phyloP scores from a whole-genome alignment of 768 basidiomycete genomes.

The Pulveroboletus sp. region DNA sequence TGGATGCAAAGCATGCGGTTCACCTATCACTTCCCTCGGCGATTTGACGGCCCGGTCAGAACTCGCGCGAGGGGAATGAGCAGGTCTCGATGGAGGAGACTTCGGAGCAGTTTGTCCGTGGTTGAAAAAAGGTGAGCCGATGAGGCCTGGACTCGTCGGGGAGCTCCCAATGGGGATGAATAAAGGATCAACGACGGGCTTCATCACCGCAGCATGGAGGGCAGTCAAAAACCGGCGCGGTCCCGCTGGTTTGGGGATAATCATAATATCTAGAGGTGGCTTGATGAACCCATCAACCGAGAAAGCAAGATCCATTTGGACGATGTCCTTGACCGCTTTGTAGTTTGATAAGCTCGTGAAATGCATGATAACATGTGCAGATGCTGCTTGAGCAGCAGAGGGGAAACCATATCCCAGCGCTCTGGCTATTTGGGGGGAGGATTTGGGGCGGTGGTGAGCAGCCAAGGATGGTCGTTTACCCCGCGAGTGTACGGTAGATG shows the following conservation, averaged over 20 bases:
- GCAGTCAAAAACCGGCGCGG: conserved; percentile 92
- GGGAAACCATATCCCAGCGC: conserved; percentile 39
- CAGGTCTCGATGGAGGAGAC: conserved; percentile 44
- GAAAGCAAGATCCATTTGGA: conserved; percentile 54
- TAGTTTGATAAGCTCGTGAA: conserved; percentile 91
- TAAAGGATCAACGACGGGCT: conserved; percentile 85
- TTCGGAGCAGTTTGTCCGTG: conserved; percentile 33
- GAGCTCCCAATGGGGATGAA: conserved; percentile 95
- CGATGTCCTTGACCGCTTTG: conserved; percentile 80
- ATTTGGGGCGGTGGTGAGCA: conserved; percentile 68
- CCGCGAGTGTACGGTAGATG: conserved; percentile 42
- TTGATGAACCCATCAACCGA: conserved; percentile 45
- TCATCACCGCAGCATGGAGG: conserved; percentile 84
- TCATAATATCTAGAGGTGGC: conserved; percentile 84
- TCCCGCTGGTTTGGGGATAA: conserved; percentile 96
- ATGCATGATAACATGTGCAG: conserved; percentile 61
- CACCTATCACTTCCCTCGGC: conserved; percentile 41
- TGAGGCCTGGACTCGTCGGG: conserved; percentile 73
- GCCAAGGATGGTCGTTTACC: conserved; percentile 67
- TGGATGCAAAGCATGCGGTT: conserved; percentile 42
- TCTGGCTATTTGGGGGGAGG: conserved; percentile 76
- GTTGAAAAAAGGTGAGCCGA: conserved; percentile 44
- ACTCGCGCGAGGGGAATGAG: conserved; percentile 46
- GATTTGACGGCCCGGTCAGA: conserved; percentile 66
- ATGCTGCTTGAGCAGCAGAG: conserved; percentile 26